Evolutionary conservation across 2,329 filamentous ascomycete species (phyloP), one percentile per base, ranked within the genome.

Genomic region (Talaromyces sp.): DNA sequence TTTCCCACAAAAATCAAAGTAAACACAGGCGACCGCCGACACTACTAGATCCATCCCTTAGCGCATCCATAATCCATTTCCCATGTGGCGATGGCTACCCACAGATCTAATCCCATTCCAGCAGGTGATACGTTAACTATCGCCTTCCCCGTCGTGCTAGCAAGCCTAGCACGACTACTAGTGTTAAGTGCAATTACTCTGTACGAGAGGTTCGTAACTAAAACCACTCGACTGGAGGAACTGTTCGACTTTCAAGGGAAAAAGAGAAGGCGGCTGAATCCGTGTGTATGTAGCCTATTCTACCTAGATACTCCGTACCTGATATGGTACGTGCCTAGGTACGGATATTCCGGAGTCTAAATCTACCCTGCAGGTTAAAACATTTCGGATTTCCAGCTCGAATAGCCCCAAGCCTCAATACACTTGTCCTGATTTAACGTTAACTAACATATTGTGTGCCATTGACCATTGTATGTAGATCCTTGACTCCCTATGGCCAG

Each of bases 81-180:
- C 52, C 52, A 54, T 54, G 52, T 54, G 52, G 52, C 52, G 17
- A 54, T 36, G 28, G 37, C 28, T 21, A 35, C 45, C 45, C 33
- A 33, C 28, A 8, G 28, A 19, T 28, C 28, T 48, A 46, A 46
- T 31, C 43, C 43, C 3, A 9, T 46, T 46, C 9, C n/a, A 15
- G 28, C 6, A 15, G 9, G 4, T n/a, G 2, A 33, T 21, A 25
- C 45, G 17, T 35, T 48, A 9, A 35, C 45, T 48, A 48, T 48
- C 25, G 43, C 17, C 22, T 15, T 46, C 43, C 22, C 45, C 45
- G 43, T 33, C 28, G 43, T n/a, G 22, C 15, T 13, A 7, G n/a
- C n/a, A n/a, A n/a, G n/a, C n/a, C n/a, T 48, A 48, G 25, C 7
- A 21, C 28, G n/a, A 10, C 28, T 13, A 25, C 45, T 48, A 48